Percentiles rank a stretch among this genome's conserved stretches.
phyloP scores from a whole-genome alignment of 306 rosid species.

The Sphenostylis stenocarpa region DNA sequence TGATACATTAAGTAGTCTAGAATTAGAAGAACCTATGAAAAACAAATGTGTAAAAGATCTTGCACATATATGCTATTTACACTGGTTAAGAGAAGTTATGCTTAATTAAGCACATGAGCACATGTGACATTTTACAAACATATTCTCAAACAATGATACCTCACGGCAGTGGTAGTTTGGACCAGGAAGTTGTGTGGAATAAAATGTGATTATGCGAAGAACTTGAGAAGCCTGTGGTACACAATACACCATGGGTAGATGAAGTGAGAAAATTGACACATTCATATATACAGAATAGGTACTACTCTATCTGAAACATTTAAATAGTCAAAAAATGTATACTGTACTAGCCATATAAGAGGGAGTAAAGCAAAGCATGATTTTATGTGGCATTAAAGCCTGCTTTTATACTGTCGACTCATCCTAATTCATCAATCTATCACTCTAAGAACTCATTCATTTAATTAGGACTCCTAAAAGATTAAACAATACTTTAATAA shows the following conservation, averaged over 20 bases:
- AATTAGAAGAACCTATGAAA: constrained; percentile 12
- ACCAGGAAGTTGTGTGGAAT: constrained; percentile 94
- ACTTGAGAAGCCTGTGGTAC: constrained; percentile 64
- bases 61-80: background rate
- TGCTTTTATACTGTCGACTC: background rate
- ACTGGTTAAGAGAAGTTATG: background rate
- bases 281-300: constrained; percentile 4
- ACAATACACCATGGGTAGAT: constrained; percentile 24
- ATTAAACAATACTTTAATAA: constrained; percentile 14
- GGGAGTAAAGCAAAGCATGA: background rate
- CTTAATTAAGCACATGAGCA: background rate
- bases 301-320: background rate
- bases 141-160: constrained; percentile 41
- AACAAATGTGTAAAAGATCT: background rate
- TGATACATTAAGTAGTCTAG: background rate
- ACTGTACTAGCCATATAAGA: background rate
- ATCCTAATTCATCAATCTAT: background rate
- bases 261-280: constrained; percentile 3
- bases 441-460: constrained; percentile 9
- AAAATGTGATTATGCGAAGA: constrained; percentile 77
- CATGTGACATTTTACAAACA: background rate
- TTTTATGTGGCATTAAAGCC: background rate
- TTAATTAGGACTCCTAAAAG: background rate
- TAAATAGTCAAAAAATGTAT: background rate
- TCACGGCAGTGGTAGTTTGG: constrained; percentile 84